Evolutionary conservation across 73 alveolate genomes (phyloP).

Genomic region (Paramecium biaurelia): DNA sequence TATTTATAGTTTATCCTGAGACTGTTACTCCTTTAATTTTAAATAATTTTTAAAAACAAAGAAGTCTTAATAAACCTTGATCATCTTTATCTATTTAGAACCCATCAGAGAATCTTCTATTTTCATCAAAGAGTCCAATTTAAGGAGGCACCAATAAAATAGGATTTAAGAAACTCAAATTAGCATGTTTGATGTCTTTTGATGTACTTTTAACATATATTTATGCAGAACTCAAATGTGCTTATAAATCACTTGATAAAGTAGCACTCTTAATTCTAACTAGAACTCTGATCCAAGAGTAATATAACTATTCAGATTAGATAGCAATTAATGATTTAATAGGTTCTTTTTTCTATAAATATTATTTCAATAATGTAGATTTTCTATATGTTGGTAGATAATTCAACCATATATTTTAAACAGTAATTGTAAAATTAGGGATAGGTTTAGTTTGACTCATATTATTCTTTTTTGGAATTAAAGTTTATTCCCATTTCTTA

Average conservation of each 20-base stretch:
- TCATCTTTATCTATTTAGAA: conserved; percentile 10
- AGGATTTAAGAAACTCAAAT: neutral
- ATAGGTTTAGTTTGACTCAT: neutral
- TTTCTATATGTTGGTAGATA: conserved; percentile 19
- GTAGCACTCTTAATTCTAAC: neutral
- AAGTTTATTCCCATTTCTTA: neutral
- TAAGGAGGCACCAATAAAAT: conserved; percentile 17
- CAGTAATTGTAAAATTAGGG: neutral
- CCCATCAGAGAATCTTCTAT: neutral
- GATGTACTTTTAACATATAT: neutral
- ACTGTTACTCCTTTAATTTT: neutral
- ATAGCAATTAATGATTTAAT: neutral
- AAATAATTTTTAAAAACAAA: neutral
- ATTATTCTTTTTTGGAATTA: neutral
- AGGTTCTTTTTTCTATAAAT: neutral
- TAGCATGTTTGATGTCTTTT: neutral
- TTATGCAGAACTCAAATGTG: neutral
- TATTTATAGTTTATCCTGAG: neutral
- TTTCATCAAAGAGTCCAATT: neutral
- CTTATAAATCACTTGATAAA: neutral
- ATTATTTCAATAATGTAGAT: neutral
- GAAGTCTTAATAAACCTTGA: neutral
- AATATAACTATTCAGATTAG: neutral
- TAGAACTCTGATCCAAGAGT: conserved; percentile 7
- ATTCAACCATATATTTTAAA: neutral